Evolutionary conservation across 352 stramenopile genomes (phyloP), one percentile per base, ranked within the genome.

Genomic region (Aphanomyces cochlioides): DNA sequence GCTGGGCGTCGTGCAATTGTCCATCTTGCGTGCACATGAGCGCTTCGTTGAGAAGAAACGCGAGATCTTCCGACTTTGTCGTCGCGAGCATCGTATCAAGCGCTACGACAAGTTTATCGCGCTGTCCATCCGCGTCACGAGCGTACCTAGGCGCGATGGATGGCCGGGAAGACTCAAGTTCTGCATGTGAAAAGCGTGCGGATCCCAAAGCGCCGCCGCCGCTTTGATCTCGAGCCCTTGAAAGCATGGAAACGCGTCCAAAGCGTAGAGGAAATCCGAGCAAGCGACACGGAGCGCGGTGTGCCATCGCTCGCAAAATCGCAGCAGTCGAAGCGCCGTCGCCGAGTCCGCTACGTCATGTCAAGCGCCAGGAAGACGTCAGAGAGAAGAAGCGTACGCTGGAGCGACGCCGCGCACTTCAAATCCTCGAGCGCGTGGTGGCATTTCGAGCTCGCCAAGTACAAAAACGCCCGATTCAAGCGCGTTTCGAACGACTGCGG

Each of bases 381-480:
- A 69, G 28, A n/a, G n/a, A n/a, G n/a, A 28, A 28, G 28, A 28
- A 28, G 69, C 8, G 69, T 13, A 48, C 67, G 70, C 4, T 68
- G 21, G 4, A 78, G 40, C 12, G 61, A n/a, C 4, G 56, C 41
- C 3, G 68, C 78, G 8, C 74, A n/a, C 4, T 66, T 63, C 7
- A 89, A 50, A 54, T 89, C 82, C 1, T 63, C 68, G 6, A 71
- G 78, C 43, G 82, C 80, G 3, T 73, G 53, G 7, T 76, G 77
- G 47, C 82, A 89, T 43, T 78, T 76, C 0, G 80, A 80, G 61
- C 82, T 77, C 4, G 79, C 74, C 43, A 89, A 85, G 36, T 76
- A 83, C n/a, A 88, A 54, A 57, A 85, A 79, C 1, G 74, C 79
- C 15, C 82, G 80, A n/a, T 89, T 89, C 21, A 88, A 36, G 2